Conservation (phyloP, 352 stramenopile species). For the Thalassiosira pacifica region DNA sequence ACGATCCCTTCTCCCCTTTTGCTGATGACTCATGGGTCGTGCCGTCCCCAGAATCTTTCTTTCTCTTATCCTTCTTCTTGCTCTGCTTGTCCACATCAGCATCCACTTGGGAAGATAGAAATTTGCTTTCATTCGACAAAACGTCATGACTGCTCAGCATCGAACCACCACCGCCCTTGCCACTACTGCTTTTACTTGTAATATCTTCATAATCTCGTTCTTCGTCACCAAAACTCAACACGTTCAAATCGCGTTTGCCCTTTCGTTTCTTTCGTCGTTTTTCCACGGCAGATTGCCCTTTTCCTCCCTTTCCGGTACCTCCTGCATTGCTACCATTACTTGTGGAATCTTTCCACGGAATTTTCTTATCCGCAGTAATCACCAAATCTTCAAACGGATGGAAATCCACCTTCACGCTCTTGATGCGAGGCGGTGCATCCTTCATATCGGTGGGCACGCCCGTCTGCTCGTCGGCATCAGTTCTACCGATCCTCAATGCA, state of each 20-base stretch:
- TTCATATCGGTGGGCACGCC: constrained; percentile 59
- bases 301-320: background rate
- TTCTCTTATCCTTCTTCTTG: constrained; percentile 46
- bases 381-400: constrained; percentile 94
- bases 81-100: constrained; percentile 33
- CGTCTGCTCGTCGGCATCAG: constrained; percentile 67
- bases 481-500: constrained; percentile 89
- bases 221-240: constrained; percentile 96
- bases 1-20: constrained; percentile 5
- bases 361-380: constrained; percentile 77
- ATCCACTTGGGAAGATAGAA: constrained; percentile 44
- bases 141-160: constrained; percentile 81
- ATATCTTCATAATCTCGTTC: constrained; percentile 81
- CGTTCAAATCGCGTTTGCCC: constrained; percentile 92
- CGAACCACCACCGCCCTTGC: constrained; percentile 9
- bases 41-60: constrained; percentile 22
- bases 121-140: constrained; percentile 54
- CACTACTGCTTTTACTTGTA: background rate
- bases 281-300: constrained; percentile 36
- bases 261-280: constrained; percentile 89
- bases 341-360: constrained; percentile 75
- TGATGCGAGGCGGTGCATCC: constrained; percentile 89
- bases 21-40: background rate
- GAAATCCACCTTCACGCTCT: constrained; percentile 92
- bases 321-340: background rate